Evolutionary conservation across 345 rosid genomes (phyloP).

Genomic region (Acer negundo): DNA sequence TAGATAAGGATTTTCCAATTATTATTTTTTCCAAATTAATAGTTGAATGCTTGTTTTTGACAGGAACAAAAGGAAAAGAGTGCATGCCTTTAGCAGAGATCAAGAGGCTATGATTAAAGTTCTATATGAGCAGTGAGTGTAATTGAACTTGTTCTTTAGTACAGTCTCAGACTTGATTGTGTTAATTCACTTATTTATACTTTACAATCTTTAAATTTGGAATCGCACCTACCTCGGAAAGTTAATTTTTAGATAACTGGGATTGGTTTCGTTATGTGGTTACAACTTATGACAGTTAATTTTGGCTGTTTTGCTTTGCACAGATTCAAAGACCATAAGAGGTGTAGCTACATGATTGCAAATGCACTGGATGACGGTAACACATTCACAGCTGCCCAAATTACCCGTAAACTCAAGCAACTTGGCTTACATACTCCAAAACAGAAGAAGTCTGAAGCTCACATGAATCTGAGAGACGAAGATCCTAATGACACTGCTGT

Average conservation of each 20-base stretch:
- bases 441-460: constrained; percentile 41
- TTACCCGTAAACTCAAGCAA: constrained; percentile 81
- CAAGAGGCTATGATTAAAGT: constrained; percentile 71
- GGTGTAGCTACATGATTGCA: constrained; percentile 79
- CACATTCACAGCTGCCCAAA: constrained; percentile 64
- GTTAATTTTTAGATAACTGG: background rate
- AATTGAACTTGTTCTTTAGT: constrained; percentile 10
- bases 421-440: constrained; percentile 61
- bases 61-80: constrained; percentile 77
- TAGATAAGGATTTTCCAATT: constrained; percentile 12
- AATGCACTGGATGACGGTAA: constrained; percentile 64
- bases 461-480: constrained; percentile 54
- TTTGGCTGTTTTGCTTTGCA: constrained; percentile 12
- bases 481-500: constrained; percentile 36
- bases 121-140: constrained; percentile 79
- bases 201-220: background rate
- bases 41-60: constrained; percentile 23
- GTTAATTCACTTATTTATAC: constrained; percentile 4
- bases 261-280: background rate
- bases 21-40: constrained; percentile 18
- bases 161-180: background rate
- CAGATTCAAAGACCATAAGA: constrained; percentile 79
- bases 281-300: constrained; percentile 12
- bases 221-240: background rate
- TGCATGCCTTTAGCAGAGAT: constrained; percentile 64